These are phyloP conservation scores for Cucumis hystrix DNA, from an alignment of 306 rosid genomes.

Conservation along the genomic window DNA sequence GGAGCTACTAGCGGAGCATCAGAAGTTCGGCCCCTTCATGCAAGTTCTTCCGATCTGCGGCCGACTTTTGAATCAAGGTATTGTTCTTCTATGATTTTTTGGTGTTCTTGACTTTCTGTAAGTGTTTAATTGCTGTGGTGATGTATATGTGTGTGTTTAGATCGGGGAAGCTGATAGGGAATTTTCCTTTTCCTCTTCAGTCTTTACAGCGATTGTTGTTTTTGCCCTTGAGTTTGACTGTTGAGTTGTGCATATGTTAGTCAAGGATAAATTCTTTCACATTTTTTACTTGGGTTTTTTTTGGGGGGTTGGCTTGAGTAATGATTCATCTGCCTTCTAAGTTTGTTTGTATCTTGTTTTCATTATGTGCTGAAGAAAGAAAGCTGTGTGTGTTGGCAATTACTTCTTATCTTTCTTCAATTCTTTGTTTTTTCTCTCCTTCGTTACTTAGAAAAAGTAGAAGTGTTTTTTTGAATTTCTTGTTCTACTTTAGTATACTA, in stretches of 20 bases:
- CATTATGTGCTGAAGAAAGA: neutral
- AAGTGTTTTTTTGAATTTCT: neutral
- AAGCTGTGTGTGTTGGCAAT: neutral
- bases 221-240: neutral
- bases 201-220: neutral
- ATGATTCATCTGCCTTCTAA: neutral
- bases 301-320: neutral
- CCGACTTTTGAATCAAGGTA: slow-evolving; percentile 89
- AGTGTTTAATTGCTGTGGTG: neutral
- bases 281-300: neutral
- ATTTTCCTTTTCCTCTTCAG: neutral
- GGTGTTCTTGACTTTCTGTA: neutral
- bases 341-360: neutral
- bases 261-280: neutral
- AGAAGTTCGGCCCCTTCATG: slow-evolving; percentile 87
- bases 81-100: neutral
- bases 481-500: neutral
- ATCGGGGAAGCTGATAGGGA: neutral
- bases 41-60: slow-evolving; percentile 85
- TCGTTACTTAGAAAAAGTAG: neutral
- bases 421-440: neutral
- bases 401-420: neutral
- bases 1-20: slow-evolving; percentile 84
- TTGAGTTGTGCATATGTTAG: slow-evolving; percentile 2
- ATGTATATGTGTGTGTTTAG: neutral